Base-by-base conservation (phyloP, 2,329 filamentous ascomycete genomes). In the Colletotrichum musae region DNA sequence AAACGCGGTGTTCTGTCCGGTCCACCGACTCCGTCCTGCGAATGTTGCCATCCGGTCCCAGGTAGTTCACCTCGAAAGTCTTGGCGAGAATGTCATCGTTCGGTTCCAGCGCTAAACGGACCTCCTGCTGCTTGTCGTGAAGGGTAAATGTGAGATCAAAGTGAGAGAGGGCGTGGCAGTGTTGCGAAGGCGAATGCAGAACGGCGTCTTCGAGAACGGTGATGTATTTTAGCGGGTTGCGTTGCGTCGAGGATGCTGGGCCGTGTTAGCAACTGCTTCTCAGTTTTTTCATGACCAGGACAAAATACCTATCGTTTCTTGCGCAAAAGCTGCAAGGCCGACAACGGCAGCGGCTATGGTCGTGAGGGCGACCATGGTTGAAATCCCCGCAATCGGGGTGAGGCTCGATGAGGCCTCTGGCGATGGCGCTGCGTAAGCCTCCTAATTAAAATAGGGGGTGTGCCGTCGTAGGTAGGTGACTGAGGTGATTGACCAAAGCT, bases 71-170 rank as follows among this genome's bases (percentile, higher is more conserved):
- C 58, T 87, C 88, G 9, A 95, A 92, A 74, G 92, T 91, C 16
- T 94, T 88, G 63, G 92, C 88, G 53, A 99, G 85, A 68, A 98
- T 91, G 80, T 98, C 94, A 82, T 97, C 90, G 78, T 98, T 98
- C 4, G 96, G 96, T 78, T 96, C 91, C 57, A 99, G 87, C 64
- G 89, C 87, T 60, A 99, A 87, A 73, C 94, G 93, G 75, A 98
- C 85, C 73, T 90, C 88, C 72, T 94, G 88, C 70, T 87, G 83
- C 61, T 88, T 86, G 70, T 88, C 84, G 75, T 93, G 90, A 43
- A 97, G 83, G 66, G 89, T 85, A 79, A 99, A 98, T 36, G 89
- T 91, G 71, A 99, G 84, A 75, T 97, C 93, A 80, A 99, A 99
- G 24, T 89, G 84, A 15, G 94, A 95, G 65, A 93, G 85, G 57